A percentile compares a stretch with the other conserved stretches of the same genome.
These are phyloP conservation scores for Infundibulicybe gibba DNA, from an alignment of 768 basidiomycete species.

Conservation along the genomic window DNA sequence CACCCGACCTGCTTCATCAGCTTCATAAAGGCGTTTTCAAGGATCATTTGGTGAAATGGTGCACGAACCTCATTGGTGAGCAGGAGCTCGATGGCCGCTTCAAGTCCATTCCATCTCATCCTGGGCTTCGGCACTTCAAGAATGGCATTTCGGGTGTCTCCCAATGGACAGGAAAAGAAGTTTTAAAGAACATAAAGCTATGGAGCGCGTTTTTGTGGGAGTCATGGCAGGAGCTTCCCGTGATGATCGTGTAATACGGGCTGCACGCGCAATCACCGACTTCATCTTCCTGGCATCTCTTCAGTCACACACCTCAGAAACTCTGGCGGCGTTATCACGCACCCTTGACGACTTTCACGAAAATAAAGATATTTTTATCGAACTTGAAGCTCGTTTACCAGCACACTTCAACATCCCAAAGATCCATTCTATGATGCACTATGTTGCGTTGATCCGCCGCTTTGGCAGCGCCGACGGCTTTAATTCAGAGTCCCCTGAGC, in stretches of 20 bases:
- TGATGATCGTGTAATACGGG: slow-evolving; percentile 8
- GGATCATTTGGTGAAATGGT: slow-evolving; percentile 37
- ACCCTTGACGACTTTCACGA: slow-evolving; percentile 14
- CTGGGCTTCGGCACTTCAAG: slow-evolving; percentile 31
- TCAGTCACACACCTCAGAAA: slow-evolving; percentile 10
- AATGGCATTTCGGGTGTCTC: slow-evolving; percentile 35
- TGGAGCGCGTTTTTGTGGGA: slow-evolving; percentile 30
- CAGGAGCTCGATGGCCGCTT: slow-evolving; percentile 30
- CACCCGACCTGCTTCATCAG: slow-evolving; percentile 41
- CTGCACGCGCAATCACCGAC: slow-evolving; percentile 5
- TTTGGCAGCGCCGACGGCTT: slow-evolving; percentile 16
- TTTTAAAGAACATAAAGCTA: slow-evolving; percentile 34
- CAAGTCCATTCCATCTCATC: slow-evolving; percentile 23
- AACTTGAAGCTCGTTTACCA: slow-evolving; percentile 4
- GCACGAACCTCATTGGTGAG: slow-evolving; percentile 10
- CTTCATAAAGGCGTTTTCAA: slow-evolving; percentile 45
- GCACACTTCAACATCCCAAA: slow-evolving; percentile 29
- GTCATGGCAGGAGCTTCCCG: slow-evolving; percentile 20
- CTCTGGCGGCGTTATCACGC: slow-evolving; percentile 10
- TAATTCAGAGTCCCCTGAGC: slow-evolving; percentile 24
- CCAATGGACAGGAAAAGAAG: slow-evolving; percentile 44
- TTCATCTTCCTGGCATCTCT: slow-evolving; percentile 18
- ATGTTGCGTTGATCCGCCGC: slow-evolving; percentile 12
- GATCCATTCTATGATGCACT: slow-evolving; percentile 20
- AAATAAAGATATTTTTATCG: slow-evolving; percentile 17